Evolutionary conservation across 2,329 filamentous ascomycete genomes (phyloP).

Genomic region (Colletotrichum scovillei): DNA sequence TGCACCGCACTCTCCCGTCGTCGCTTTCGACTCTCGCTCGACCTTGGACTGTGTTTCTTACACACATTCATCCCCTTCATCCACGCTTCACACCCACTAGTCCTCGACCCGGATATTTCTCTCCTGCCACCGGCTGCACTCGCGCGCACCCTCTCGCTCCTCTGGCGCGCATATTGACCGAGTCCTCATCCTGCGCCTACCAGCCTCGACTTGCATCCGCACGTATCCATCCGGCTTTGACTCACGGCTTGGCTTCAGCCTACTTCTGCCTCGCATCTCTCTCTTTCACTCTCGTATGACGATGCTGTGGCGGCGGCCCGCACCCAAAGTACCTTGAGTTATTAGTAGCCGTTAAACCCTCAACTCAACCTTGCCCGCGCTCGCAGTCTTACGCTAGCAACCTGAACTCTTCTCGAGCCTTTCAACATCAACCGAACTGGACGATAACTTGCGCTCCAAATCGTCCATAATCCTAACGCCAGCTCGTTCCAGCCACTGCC

Average conservation of each 20-base stretch:
- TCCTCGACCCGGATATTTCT: not conserved
- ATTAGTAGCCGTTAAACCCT: conserved; percentile 29
- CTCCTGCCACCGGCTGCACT: conserved; percentile 3
- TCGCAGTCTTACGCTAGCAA: conserved; percentile 11
- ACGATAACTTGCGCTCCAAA: not conserved
- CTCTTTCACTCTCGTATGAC: conserved; percentile 20
- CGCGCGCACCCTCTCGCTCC: not conserved
- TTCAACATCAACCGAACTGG: not conserved
- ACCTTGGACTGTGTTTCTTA: not conserved
- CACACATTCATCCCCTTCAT: not conserved
- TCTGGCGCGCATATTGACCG: conserved; percentile 5
- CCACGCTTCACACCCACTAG: conserved; percentile 18
- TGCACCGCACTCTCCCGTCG: not conserved
- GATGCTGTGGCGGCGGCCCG: conserved; percentile 11
- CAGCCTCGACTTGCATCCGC: not conserved
- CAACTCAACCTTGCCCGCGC: not conserved
- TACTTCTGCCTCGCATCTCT: conserved; percentile 28
- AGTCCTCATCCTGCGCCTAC: conserved; percentile 6
- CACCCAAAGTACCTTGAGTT: conserved; percentile 13
- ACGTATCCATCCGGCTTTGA: conserved; percentile 8
- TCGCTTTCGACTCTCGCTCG: not conserved
- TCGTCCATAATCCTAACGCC: not conserved
- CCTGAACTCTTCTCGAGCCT: not conserved
- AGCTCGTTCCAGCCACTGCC: not conserved
- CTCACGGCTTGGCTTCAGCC: conserved; percentile 32